These are phyloP conservation scores for Kokia cookei DNA, from an alignment of 441 rosid genomes.

Conservation along the genomic window DNA sequence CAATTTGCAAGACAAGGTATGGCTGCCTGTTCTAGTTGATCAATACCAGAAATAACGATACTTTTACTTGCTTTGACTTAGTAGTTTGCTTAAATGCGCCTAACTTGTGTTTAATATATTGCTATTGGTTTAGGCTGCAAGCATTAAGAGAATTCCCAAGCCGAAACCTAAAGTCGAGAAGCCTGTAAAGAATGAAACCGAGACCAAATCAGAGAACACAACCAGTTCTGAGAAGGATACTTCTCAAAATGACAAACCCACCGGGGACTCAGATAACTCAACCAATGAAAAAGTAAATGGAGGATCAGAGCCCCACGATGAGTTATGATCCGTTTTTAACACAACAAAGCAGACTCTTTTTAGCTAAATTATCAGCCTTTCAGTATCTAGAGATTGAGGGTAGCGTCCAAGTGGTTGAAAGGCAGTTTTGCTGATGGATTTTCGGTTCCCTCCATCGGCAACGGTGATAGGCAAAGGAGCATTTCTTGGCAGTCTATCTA, in stretches of 20 bases:
- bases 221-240: constrained; percentile 23
- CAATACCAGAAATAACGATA: not conserved
- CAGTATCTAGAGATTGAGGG: not conserved
- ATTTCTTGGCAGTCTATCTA: not conserved
- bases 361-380: constrained; percentile 3
- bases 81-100: not conserved
- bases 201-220: constrained; percentile 20
- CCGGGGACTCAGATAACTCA: constrained; percentile 19
- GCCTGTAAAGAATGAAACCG: constrained; percentile 48
- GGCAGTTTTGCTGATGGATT: not conserved
- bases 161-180: constrained; percentile 88
- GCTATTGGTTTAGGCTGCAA: constrained; percentile 38
- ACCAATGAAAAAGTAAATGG: constrained; percentile 17
- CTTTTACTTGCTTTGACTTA: too few species aligned
- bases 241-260: constrained; percentile 24
- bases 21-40: not conserved
- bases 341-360: constrained; percentile 3
- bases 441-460: not conserved
- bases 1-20: constrained; percentile 82
- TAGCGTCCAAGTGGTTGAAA: not conserved
- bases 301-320: constrained; percentile 50
- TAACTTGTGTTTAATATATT: not conserved
- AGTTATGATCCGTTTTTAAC: constrained; percentile 36
- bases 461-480: not conserved
- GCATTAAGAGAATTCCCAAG: constrained; percentile 66